Percentiles rank a stretch among this genome's conserved stretches.
phyloP scores from a whole-genome alignment of 2,329 filamentous ascomycete genomes.

The Lithohypha guttulata region DNA sequence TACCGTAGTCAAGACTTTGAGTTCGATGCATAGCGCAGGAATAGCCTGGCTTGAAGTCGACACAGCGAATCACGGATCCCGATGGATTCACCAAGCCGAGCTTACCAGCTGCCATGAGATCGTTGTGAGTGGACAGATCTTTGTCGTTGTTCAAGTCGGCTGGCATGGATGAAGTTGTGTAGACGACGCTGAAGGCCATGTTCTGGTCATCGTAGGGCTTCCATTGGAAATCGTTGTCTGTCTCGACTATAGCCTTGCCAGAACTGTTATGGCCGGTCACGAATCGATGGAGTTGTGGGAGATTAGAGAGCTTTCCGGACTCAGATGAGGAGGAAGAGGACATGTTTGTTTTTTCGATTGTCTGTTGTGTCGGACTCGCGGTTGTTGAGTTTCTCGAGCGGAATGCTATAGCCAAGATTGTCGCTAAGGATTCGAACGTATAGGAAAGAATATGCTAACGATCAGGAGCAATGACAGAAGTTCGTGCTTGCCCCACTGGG shows the following conservation, averaged over 20 bases:
- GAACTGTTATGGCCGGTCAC: conserved; percentile 30
- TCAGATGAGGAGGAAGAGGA: no score
- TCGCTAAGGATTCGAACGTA: no score
- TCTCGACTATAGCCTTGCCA: conserved; percentile 30
- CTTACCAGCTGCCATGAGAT: conserved; percentile 20
- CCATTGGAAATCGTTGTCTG: conserved; percentile 25
- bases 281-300: conserved; percentile 23
- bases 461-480: no score
- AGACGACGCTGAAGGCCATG: conserved; percentile 32
- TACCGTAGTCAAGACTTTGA: conserved; percentile 44
- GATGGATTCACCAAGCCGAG: conserved; percentile 29
- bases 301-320: conserved; percentile 22
- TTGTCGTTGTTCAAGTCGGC: conserved; percentile 27
- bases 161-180: conserved; percentile 31
- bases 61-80: conserved; percentile 17
- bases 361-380: no score
- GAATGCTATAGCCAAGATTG: no score
- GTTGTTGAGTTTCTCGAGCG: no score
- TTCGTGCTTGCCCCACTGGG: no score
- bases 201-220: conserved; percentile 21
- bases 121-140: conserved; percentile 28
- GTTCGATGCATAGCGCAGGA: conserved; percentile 43
- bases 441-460: no score
- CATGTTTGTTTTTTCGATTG: no score
- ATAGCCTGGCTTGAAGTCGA: conserved; percentile 37